Evolutionary conservation across 2,329 filamentous ascomycete species (phyloP), one percentile per base, ranked within the genome.

Genomic region (Fusarium sp.): DNA sequence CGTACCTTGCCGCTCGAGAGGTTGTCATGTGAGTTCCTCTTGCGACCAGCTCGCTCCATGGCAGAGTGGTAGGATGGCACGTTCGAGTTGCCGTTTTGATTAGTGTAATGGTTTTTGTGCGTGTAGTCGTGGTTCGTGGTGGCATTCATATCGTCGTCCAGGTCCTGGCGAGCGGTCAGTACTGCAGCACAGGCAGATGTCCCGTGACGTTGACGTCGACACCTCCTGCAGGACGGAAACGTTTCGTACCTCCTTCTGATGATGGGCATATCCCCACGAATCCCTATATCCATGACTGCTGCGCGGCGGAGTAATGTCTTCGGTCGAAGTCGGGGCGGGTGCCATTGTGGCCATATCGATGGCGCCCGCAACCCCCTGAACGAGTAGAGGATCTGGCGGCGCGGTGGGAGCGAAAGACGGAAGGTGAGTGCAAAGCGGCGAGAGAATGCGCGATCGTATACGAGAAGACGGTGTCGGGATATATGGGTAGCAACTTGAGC

Each of bases 341-440:
- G 88, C 87, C 80, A 90, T 85, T 79, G 87, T 84, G 77, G 88
- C 85, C 88, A 89, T 90, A 16, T 76, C 45, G 69, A 77, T 78
- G 76, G 76, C 74, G 72, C 79, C 79, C 79, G 74, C 79, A 71
- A 77, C 77, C 80, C 77, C 72, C 76, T 75, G 69, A 70, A 64
- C 38, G 34, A 59, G 58, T 37, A 60, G 42, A 27, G 60, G 16
- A 54, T 24, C 50, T 64, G 64, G 42, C 35, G 38, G 63, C 45
- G 61, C 34, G 29, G 57, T 24, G 24, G 52, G 45, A 54, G 42
- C 45, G 60, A 40, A 13, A 40, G 73, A 50, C 40, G 52, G 54
- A 56, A 22, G 58, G 63, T 31, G 37, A 40, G 20, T 31, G 29
- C 29, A 31, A 31, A 62, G 40, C 59, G 18, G 62, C 40, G n/a